Base-by-base conservation (phyloP, 2,329 filamentous ascomycete species). In the Diaporthe amygdali region DNA sequence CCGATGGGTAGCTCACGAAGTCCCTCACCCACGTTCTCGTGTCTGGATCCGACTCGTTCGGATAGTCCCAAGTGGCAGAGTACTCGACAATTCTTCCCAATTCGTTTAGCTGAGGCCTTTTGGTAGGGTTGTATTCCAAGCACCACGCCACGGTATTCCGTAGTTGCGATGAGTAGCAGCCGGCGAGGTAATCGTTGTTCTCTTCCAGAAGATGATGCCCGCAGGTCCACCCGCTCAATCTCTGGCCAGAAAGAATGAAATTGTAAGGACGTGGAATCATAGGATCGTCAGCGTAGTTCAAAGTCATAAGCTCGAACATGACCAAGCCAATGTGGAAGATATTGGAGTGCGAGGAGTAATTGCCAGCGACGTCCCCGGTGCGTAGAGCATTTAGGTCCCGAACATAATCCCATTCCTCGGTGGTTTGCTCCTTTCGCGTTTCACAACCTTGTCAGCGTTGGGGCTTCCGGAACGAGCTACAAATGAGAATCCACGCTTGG, bases 391-490 rank as follows among this genome's bases (percentile, higher is more conserved):
- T 10, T 3, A 59, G 30, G 25, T 39, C 10, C n/a, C 12, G 8
- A 2, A 68, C 17, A 41, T 51, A 61, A 25, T 68, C 67, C 67
- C 67, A 69, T 8, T 39, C 25, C 34, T 69, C 67, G 6, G 67
- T 49, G 2, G 27, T 52, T 59, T 69, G 67, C 46, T 61, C 67
- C 56, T 63, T 14, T 34, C 6, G 2, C 2, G 1, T 15, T 47
- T 47, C 2, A 34, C 7, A 17, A 12, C 2, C 4, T 30, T n/a
- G 25, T 61, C 39, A 61, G 39, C 32, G 14, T n/a, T 41, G 14
- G 3, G 2, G 22, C 22, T 34, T 10, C 3, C 12, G 51, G 22
- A 22, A 34, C 1, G 7, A 34, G 1, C 27, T 30, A 3, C 7
- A 27, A 15, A 30, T n/a, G 17, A 34, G 15, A 3, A 20, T 20